phyloP scores from a whole-genome alignment of 257 asterid genomes.

The Rauvolfia tetraphylla region DNA sequence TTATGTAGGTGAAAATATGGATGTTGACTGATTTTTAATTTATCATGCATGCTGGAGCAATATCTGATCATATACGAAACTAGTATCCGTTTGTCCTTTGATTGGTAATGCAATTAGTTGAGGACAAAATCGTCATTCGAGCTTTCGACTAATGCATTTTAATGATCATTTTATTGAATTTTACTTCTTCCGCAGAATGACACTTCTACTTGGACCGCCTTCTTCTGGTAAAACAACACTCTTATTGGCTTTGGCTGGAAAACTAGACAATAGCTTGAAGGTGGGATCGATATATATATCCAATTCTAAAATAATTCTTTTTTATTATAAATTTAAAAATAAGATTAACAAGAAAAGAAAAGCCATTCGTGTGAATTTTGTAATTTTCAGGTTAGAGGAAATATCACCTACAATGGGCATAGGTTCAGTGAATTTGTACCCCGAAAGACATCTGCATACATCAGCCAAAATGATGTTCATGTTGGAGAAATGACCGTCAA shows the following conservation, averaged over 20 bases:
- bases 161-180: conserved; percentile 1
- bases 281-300: conserved; percentile 15
- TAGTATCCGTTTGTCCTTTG: too few species aligned
- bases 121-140: background rate
- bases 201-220: conserved; percentile 66
- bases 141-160: background rate
- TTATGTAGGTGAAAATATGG: too few species aligned
- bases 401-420: conserved; percentile 81
- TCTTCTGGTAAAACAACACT: conserved; percentile 69
- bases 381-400: conserved; percentile 55
- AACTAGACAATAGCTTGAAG: conserved; percentile 44
- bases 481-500: conserved; percentile 93
- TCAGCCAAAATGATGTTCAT: conserved; percentile 94
- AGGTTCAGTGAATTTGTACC: conserved; percentile 69
- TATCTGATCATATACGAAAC: background rate
- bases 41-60: background rate
- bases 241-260: conserved; percentile 58
- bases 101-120: background rate
- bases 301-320: background rate
- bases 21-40: background rate
- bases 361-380: background rate
- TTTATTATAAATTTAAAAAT: background rate
- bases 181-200: conserved; percentile 37
- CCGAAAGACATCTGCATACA: conserved; percentile 86
- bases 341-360: background rate